These are phyloP conservation scores for Elsinoe australis DNA, from an alignment of 2,329 filamentous ascomycete species.

Conservation along the genomic window DNA sequence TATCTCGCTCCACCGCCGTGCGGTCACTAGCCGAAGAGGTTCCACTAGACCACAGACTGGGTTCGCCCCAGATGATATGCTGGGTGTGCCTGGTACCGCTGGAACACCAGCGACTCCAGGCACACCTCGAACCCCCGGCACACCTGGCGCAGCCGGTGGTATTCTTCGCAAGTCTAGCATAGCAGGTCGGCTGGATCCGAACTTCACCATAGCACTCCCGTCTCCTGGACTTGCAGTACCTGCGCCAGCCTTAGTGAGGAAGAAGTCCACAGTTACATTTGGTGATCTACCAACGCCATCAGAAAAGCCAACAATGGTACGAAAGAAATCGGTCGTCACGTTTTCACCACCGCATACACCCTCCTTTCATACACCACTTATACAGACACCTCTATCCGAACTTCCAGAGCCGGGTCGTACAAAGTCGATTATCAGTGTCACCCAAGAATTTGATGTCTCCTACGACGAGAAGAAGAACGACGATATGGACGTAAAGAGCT, in stretches of 20 bases:
- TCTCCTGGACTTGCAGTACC: conserved; percentile 1
- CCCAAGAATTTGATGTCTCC: conserved; percentile 9
- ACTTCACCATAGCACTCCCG: neutral
- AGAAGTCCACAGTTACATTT: conserved; percentile 7
- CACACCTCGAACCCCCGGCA: conserved; percentile 1
- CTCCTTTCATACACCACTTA: conserved; percentile 4
- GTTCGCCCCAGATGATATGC: conserved; percentile 11
- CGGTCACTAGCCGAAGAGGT: conserved; percentile 5
- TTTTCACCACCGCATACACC: conserved; percentile 9
- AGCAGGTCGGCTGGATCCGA: neutral
- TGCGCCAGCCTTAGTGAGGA: neutral
- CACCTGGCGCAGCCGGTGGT: neutral
- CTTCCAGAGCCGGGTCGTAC: neutral
- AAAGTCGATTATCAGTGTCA: conserved; percentile 10
- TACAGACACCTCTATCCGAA: conserved; percentile 7
- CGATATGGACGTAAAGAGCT: conserved; percentile 3
- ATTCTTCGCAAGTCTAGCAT: neutral
- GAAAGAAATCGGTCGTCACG: neutral
- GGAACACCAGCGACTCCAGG: neutral
- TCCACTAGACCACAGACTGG: conserved; percentile 7
- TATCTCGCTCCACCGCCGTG: conserved; percentile 7
- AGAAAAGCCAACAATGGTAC: neutral
- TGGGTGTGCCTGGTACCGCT: conserved; percentile 9
- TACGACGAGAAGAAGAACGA: conserved; percentile 1
- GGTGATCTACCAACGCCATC: conserved; percentile 8